phyloP scores from a whole-genome alignment of 2,329 filamentous ascomycete genomes.

The Trichophyton verrucosum region DNA sequence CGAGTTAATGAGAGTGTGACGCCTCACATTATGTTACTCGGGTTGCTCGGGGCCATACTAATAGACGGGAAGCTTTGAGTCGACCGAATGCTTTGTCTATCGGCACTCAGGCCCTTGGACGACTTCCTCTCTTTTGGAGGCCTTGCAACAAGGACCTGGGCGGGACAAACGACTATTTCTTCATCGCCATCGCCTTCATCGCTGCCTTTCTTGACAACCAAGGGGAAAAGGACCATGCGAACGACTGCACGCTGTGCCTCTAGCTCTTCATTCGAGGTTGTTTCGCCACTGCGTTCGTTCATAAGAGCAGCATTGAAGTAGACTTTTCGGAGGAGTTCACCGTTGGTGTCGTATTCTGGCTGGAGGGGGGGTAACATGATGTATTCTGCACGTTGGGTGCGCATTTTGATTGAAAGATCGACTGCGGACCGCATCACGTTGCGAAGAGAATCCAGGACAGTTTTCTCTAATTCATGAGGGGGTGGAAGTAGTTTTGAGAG shows the following conservation, averaged over 20 bases:
- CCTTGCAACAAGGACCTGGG: slow-evolving; percentile 72
- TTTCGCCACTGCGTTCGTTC: slow-evolving; percentile 74
- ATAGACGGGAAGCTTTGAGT: slow-evolving; percentile 34
- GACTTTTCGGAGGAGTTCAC: slow-evolving; percentile 76
- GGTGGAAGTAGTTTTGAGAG: slow-evolving; percentile 77
- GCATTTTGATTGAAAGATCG: slow-evolving; percentile 89
- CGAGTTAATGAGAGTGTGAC: slow-evolving; percentile 24
- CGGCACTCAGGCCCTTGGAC: slow-evolving; percentile 28
- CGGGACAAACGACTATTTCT: slow-evolving; percentile 88
- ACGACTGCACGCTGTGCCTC: slow-evolving; percentile 66
- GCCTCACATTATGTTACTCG: slow-evolving; percentile 33
- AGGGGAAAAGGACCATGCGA: slow-evolving; percentile 84
- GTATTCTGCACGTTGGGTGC: slow-evolving; percentile 89
- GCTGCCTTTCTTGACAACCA: slow-evolving; percentile 92
- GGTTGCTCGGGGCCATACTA: slow-evolving; percentile 32
- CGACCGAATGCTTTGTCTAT: slow-evolving; percentile 32
- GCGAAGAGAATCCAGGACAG: slow-evolving; percentile 72
- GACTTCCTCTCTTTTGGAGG: slow-evolving; percentile 34
- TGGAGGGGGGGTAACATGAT: slow-evolving; percentile 95
- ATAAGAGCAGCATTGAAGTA: slow-evolving; percentile 87
- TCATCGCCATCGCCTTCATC: slow-evolving; percentile 73
- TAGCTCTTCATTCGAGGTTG: slow-evolving; percentile 62
- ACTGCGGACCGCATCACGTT: slow-evolving; percentile 83
- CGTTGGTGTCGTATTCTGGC: slow-evolving; percentile 87
- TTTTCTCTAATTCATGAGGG: slow-evolving; percentile 63